These are phyloP conservation scores for Tremella mesenterica DNA, from an alignment of 768 basidiomycete genomes.

Conservation along the genomic window DNA sequence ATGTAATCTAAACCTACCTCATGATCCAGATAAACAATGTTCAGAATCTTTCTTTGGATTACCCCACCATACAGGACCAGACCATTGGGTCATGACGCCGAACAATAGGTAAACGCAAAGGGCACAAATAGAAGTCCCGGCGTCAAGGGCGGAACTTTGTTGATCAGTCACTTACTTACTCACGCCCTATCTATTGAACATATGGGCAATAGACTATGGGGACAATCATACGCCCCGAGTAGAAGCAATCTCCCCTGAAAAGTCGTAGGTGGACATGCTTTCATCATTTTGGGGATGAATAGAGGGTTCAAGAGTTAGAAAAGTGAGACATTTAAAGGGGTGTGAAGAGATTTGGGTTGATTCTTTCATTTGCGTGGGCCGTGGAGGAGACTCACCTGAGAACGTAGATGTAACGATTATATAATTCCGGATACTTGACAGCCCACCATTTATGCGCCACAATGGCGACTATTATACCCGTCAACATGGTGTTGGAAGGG, in stretches of 20 bases:
- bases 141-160: conserved; percentile 41
- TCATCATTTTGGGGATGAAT: no score
- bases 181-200: not conserved
- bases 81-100: conserved; percentile 29
- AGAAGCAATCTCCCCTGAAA: no score
- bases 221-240: no score
- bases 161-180: not conserved
- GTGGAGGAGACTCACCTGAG: conserved; percentile 22
- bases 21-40: conserved; percentile 39
- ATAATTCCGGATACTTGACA: conserved; percentile 29
- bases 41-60: conserved; percentile 40
- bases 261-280: no score
- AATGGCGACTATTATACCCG: conserved; percentile 28
- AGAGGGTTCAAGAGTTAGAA: no score
- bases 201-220: no score
- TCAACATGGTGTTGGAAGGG: conserved; percentile 43
- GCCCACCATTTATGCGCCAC: conserved; percentile 32
- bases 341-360: no score
- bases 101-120: conserved; percentile 41
- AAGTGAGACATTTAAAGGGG: no score
- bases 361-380: no score
- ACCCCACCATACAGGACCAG: conserved; percentile 40
- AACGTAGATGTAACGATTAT: conserved; percentile 37
- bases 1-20: no score
- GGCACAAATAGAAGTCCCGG: conserved; percentile 42